phyloP scores from a whole-genome alignment of 2,329 filamentous ascomycete genomes.

The Aureobasidium sp. region DNA sequence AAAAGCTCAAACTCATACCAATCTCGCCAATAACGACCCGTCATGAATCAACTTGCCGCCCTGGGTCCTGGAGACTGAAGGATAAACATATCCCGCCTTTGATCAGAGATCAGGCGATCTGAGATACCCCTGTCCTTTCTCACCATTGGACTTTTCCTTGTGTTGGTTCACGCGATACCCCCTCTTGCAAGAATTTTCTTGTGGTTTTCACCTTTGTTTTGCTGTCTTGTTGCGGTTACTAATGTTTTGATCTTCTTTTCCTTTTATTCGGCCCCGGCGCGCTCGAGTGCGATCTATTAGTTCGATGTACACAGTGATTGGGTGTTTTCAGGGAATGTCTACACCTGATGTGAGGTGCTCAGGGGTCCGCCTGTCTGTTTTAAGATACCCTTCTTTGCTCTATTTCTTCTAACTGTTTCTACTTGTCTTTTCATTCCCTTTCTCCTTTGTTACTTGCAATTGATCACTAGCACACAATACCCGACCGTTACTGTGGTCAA shows the following conservation, averaged over 20 bases:
- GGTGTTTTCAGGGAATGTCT: not conserved
- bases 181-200: not conserved
- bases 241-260: not conserved
- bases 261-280: not conserved
- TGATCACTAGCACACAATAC: conserved; percentile 7
- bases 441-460: not conserved
- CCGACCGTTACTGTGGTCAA: conserved; percentile 6
- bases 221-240: not conserved
- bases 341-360: not conserved
- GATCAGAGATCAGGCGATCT: conserved; percentile 15
- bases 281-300: not conserved
- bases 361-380: conserved; percentile 10
- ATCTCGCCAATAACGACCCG: not conserved
- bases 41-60: conserved; percentile 12
- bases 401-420: not conserved
- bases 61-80: conserved; percentile 15
- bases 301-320: conserved; percentile 3
- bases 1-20: conserved; percentile 13
- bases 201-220: not conserved
- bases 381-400: conserved; percentile 14
- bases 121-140: conserved; percentile 12
- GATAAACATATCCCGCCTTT: conserved; percentile 7
- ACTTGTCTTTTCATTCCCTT: not conserved
- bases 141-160: conserved; percentile 14
- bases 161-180: conserved; percentile 12